phyloP scores from a whole-genome alignment of 2,329 filamentous ascomycete species.

The Fusarium torreyae region DNA sequence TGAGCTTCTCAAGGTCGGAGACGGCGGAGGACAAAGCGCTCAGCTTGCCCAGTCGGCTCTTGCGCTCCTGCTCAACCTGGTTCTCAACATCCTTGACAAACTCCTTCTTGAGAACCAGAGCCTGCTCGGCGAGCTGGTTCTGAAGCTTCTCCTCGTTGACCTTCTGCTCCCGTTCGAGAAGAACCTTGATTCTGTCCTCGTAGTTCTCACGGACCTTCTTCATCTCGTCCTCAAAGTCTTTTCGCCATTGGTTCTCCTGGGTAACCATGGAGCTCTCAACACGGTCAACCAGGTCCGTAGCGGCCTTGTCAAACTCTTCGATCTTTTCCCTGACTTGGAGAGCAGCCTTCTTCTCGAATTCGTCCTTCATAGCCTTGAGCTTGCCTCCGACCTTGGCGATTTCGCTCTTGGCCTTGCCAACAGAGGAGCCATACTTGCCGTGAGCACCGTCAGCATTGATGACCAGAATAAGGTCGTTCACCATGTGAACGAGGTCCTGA shows the following conservation, averaged over 20 bases:
- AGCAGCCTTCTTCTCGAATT: constrained; percentile 79
- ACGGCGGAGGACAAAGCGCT: constrained; percentile 84
- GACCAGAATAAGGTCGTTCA: constrained; percentile 95
- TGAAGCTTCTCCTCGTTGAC: constrained; percentile 86
- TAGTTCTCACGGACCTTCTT: constrained; percentile 83
- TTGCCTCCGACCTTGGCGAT: constrained; percentile 83
- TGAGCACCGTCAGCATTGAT: constrained; percentile 89
- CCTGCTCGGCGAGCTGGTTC: constrained; percentile 92
- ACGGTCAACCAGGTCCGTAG: constrained; percentile 88
- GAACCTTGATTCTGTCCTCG: constrained; percentile 82
- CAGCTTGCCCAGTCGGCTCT: constrained; percentile 88
- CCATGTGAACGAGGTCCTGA: constrained; percentile 92
- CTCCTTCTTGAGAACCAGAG: constrained; percentile 86
- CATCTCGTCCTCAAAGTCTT: constrained; percentile 90
- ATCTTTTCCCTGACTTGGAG: constrained; percentile 80
- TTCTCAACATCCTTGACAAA: constrained; percentile 84
- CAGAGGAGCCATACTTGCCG: constrained; percentile 81
- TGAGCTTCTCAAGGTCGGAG: constrained; percentile 87
- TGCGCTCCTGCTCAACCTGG: constrained; percentile 89
- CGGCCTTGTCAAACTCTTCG: constrained; percentile 87
- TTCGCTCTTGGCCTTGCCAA: constrained; percentile 89
- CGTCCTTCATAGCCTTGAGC: constrained; percentile 80
- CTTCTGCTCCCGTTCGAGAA: constrained; percentile 84
- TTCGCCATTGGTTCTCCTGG: constrained; percentile 86
- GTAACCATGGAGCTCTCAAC: constrained; percentile 86